Evolutionary conservation across 805 yeast genomes (phyloP), one percentile per base, ranked within the genome.

Genomic region (Wickerhamomyces bisporus): DNA sequence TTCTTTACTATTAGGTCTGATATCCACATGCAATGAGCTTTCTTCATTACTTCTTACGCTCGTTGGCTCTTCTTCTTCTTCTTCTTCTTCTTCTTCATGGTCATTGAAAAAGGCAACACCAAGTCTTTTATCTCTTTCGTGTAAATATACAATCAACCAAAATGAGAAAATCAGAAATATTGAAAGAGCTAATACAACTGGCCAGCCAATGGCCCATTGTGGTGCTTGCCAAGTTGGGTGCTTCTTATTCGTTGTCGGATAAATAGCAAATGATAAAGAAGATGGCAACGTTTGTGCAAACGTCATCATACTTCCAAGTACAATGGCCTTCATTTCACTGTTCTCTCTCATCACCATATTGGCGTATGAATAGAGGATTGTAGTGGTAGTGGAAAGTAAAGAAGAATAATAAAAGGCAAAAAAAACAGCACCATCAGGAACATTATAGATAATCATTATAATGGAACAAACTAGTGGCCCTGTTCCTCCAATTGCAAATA

Each of bases 321-420:
- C 64, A 24, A 74, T 67, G 4, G 79, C 70, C 42, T 79, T 61
- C 38, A 69, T 67, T 41, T 73, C 69, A 8, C 72, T 67, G 43
- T 76, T 77, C 31, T 69, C 64, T 31, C 81, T 64, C 39, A 77
- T 68, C 23, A 75, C 71, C 51, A 73, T 80, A 45, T 71, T 72
- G 40, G 68, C 70, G 75, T 78, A 75, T 14, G 77, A 66, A 50
- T 75, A 77, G 11, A 75, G 53, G 1, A 72, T 75, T 0, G 80
- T 75, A 1, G 81, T 76, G 70, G 70, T 71, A 11, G 80, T 75
- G 73, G 77, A 70, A 6, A 77, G 77, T 38, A 71, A 66, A 52
- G 72, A 75, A 43, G 72, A 76, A 33, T 74, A 53, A 48, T 75
- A 66, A 58, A 67, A 77, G 1, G 77, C 81, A 57, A 73, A 76